These are phyloP conservation scores for Dothideomycetes sp. DNA, from an alignment of 2,329 filamentous ascomycete genomes.

Conservation along the genomic window DNA sequence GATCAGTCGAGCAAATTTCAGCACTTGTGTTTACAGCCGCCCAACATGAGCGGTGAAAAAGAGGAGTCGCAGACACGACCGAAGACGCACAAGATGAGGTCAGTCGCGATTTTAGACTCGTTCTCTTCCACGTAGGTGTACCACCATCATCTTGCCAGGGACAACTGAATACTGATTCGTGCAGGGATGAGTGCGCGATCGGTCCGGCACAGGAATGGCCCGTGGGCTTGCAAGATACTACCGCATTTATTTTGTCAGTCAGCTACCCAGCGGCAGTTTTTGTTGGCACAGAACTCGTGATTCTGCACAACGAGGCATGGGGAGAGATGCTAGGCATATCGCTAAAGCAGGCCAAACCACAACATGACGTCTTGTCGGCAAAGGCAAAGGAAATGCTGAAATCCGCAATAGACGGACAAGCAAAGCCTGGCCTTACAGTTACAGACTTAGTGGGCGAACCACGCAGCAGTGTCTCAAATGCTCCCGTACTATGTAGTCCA, in stretches of 20 bases:
- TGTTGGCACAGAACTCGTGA: slow-evolving; percentile 27
- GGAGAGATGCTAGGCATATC: slow-evolving; percentile 14
- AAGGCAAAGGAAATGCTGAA: slow-evolving; percentile 24
- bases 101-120: background rate
- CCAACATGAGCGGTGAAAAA: no score
- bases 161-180: background rate
- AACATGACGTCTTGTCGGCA: slow-evolving; percentile 24
- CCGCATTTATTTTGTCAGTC: slow-evolving; percentile 26
- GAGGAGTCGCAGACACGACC: no score
- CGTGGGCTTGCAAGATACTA: slow-evolving; percentile 14
- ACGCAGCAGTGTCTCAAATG: slow-evolving; percentile 5
- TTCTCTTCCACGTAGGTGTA: background rate
- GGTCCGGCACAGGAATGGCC: slow-evolving; percentile 26
- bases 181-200: slow-evolving; percentile 15
- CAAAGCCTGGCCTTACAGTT: slow-evolving; percentile 12
- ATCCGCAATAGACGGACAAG: slow-evolving; percentile 18
- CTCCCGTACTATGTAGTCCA: slow-evolving; percentile 16
- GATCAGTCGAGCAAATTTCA: no score
- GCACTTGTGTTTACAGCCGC: no score
- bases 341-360: slow-evolving; percentile 11
- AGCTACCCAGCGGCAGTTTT: slow-evolving; percentile 31
- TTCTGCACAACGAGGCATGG: slow-evolving; percentile 33
- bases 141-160: background rate
- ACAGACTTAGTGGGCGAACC: slow-evolving; percentile 11
- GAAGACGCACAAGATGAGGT: no score